Percentiles rank a stretch among this genome's conserved stretches.
These are phyloP conservation scores for Beauveria rudraprayagi DNA, from an alignment of 2,329 filamentous ascomycete species.

Conservation along the genomic window DNA sequence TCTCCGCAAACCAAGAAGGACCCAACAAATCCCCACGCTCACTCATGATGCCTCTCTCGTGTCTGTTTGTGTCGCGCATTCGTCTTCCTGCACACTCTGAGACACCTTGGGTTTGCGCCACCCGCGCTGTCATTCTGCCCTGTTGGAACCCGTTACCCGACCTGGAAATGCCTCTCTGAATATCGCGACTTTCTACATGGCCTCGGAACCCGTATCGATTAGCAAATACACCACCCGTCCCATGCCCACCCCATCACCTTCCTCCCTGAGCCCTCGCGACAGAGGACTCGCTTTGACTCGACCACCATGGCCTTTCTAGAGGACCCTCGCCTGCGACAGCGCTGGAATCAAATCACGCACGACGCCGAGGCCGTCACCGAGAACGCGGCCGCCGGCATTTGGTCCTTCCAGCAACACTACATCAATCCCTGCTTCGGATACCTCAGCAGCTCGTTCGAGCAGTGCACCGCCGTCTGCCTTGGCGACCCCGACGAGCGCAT, in stretches of 20 bases:
- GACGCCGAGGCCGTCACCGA: constrained; percentile 88
- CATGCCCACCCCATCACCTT: background rate
- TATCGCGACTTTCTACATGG: background rate
- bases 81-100: constrained; percentile 3
- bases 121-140: background rate
- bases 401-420: constrained; percentile 80
- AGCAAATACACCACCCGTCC: background rate
- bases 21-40: background rate
- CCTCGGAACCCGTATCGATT: background rate
- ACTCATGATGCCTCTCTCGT: background rate
- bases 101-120: constrained; percentile 5
- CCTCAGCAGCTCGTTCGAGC: constrained; percentile 58
- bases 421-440: constrained; percentile 71
- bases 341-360: constrained; percentile 85
- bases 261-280: constrained; percentile 6
- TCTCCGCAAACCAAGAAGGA: background rate
- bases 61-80: background rate
- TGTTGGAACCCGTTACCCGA: background rate
- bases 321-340: constrained; percentile 85
- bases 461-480: constrained; percentile 63
- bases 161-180: background rate
- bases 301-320: constrained; percentile 52
- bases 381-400: constrained; percentile 83
- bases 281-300: constrained; percentile 2
- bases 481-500: constrained; percentile 67